Percentiles rank a stretch among this genome's conserved stretches.
phyloP scores from a whole-genome alignment of 495 filamentous ascomycete genomes.

The Trichoderma gamsii region DNA sequence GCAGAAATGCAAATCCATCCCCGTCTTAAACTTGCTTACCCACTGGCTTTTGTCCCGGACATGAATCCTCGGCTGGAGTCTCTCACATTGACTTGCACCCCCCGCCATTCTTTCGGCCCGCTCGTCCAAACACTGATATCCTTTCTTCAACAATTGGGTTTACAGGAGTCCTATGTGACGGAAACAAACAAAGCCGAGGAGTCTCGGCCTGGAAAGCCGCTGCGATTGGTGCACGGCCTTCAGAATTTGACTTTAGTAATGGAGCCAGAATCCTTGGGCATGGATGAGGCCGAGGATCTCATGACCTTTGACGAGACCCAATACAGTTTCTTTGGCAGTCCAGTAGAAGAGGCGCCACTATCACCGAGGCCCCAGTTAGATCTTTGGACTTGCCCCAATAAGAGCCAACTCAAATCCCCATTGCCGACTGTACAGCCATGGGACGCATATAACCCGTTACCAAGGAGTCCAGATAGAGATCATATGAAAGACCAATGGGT shows the following conservation, averaged over 20 bases:
- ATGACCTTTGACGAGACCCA: constrained; percentile 25
- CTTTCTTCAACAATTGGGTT: constrained; percentile 35
- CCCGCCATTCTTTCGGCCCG: constrained; percentile 34
- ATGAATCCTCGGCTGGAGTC: constrained; percentile 41
- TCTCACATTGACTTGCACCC: constrained; percentile 36
- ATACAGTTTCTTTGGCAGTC: constrained; percentile 32
- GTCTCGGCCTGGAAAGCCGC: constrained; percentile 20
- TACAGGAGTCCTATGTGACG: constrained; percentile 35
- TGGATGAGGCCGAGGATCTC: constrained; percentile 26
- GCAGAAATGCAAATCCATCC: constrained; percentile 34
- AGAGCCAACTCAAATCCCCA: neutral
- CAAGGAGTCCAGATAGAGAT: constrained; percentile 20
- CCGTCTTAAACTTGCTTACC: constrained; percentile 33
- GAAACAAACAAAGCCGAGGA: constrained; percentile 9
- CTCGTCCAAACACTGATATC: constrained; percentile 31
- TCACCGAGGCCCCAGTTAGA: neutral
- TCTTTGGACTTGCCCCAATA: neutral
- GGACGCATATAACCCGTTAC: neutral
- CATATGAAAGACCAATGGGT: constrained; percentile 22
- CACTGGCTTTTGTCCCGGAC: constrained; percentile 36
- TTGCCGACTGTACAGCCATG: too few species aligned
- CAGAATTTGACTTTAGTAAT: constrained; percentile 41
- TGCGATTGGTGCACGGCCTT: constrained; percentile 31
- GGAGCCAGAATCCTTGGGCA: constrained; percentile 25
- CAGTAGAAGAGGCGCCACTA: constrained; percentile 13